phyloP scores from a whole-genome alignment of 202 grass and related monocot genomes.

The Brachypodium distachyon region DNA sequence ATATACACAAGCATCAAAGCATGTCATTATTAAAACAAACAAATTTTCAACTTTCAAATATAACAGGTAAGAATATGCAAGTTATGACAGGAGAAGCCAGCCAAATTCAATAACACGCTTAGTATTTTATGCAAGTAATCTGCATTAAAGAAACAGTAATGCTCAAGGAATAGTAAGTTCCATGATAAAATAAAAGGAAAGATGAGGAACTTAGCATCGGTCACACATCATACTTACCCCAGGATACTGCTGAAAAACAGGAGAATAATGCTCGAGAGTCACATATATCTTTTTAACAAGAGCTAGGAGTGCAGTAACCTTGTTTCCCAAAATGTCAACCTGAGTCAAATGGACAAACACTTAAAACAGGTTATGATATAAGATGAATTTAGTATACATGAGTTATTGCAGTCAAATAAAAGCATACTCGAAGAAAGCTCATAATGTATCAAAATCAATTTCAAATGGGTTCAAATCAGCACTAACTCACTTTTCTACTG shows the following conservation, averaged over 20 bases:
- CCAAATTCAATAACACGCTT: neutral
- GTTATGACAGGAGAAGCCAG: neutral
- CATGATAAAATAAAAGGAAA: constrained; percentile 7
- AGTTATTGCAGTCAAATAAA: neutral
- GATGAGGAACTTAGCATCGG: neutral
- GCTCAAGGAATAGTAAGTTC: neutral
- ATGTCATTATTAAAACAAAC: neutral
- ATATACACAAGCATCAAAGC: neutral
- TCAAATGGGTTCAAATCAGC: neutral
- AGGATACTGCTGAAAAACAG: constrained; percentile 72
- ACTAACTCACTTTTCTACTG: neutral
- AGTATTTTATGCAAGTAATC: neutral
- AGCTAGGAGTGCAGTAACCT: constrained; percentile 60
- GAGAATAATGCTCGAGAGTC: constrained; percentile 72
- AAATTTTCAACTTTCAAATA: neutral
- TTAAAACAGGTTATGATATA: constrained; percentile 1
- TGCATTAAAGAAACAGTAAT: neutral
- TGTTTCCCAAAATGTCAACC: constrained; percentile 71
- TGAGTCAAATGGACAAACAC: constrained; percentile 25
- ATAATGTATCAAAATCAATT: neutral
- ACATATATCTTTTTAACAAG: constrained; percentile 80
- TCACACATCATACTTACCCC: constrained; percentile 49
- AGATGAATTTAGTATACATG: neutral
- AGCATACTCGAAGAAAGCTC: neutral
- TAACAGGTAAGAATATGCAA: constrained; percentile 6